Percentiles rank a stretch among this genome's conserved stretches.
phyloP scores from a whole-genome alignment of 495 filamentous ascomycete genomes.

The Usnea hakonensis region DNA sequence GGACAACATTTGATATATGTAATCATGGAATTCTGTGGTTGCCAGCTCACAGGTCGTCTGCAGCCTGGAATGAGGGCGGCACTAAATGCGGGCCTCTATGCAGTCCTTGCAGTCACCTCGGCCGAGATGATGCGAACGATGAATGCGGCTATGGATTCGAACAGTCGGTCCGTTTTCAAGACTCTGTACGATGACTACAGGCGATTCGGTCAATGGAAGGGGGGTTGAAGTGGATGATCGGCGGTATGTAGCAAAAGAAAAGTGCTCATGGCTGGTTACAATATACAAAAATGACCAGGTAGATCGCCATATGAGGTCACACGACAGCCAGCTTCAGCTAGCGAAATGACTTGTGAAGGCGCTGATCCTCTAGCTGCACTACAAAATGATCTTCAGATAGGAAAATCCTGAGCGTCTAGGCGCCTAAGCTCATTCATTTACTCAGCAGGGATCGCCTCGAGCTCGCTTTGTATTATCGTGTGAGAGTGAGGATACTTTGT shows the following conservation, averaged over 20 bases:
- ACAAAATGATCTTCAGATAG: neutral
- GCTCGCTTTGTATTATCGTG: neutral
- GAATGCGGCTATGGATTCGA: conserved; percentile 61
- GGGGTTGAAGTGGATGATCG: conserved; percentile 34
- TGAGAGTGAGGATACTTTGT: neutral
- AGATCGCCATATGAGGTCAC: neutral
- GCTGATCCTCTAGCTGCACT: neutral
- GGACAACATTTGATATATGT: conserved; percentile 68
- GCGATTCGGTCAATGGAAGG: conserved; percentile 62
- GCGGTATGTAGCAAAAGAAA: neutral
- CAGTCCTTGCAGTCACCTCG: conserved; percentile 61
- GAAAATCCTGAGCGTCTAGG: neutral
- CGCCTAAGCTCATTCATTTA: neutral
- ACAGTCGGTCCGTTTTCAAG: conserved; percentile 62
- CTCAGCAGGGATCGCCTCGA: neutral
- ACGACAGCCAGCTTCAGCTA: neutral
- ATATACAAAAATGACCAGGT: neutral
- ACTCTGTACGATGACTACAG: conserved; percentile 61
- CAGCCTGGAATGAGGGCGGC: conserved; percentile 57
- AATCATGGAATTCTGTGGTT: conserved; percentile 61
- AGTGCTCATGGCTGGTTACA: neutral
- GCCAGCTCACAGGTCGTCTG: conserved; percentile 50
- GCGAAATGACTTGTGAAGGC: neutral
- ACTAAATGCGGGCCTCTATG: conserved; percentile 63
- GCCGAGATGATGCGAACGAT: conserved; percentile 55